phyloP scores from a whole-genome alignment of 768 basidiomycete species.

The Harrya chromipes region DNA sequence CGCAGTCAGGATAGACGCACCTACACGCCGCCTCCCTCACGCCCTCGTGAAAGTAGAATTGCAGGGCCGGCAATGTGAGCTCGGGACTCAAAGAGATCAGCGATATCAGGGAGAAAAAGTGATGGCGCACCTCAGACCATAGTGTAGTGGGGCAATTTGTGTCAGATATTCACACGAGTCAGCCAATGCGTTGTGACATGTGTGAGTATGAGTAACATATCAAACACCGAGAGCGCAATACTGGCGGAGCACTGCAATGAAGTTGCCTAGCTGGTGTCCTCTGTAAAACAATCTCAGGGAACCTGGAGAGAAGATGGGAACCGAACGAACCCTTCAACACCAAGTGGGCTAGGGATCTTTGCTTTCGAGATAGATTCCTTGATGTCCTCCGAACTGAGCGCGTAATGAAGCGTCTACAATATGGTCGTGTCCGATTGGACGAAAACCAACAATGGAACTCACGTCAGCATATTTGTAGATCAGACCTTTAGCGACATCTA shows the following conservation, averaged over 20 bases:
- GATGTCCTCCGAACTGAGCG: slow-evolving; percentile 52
- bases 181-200: slow-evolving; percentile 87
- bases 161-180: slow-evolving; percentile 70
- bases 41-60: slow-evolving; percentile 83
- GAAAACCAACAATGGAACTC: slow-evolving; percentile 9
- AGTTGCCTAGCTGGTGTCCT: slow-evolving; percentile 91
- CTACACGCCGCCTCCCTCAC: slow-evolving; percentile 75
- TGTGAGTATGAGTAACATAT: slow-evolving; percentile 90
- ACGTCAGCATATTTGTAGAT: slow-evolving; percentile 80
- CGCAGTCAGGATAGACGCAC: slow-evolving; percentile 37
- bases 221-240: slow-evolving; percentile 87
- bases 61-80: slow-evolving; percentile 64
- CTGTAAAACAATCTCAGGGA: slow-evolving; percentile 36
- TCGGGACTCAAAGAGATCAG: slow-evolving; percentile 45
- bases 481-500: slow-evolving; percentile 77
- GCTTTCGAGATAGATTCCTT: slow-evolving; percentile 56
- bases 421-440: not conserved
- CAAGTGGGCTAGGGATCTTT: slow-evolving; percentile 85
- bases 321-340: slow-evolving; percentile 81
- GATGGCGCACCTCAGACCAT: slow-evolving; percentile 55
- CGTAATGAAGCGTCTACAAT: slow-evolving; percentile 61
- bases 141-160: slow-evolving; percentile 55
- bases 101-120: not conserved
- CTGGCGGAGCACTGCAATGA: slow-evolving; percentile 75
- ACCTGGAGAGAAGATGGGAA: not conserved